Evolutionary conservation across 2,329 filamentous ascomycete genomes (phyloP).

Genomic region (Penicillium sp.): DNA sequence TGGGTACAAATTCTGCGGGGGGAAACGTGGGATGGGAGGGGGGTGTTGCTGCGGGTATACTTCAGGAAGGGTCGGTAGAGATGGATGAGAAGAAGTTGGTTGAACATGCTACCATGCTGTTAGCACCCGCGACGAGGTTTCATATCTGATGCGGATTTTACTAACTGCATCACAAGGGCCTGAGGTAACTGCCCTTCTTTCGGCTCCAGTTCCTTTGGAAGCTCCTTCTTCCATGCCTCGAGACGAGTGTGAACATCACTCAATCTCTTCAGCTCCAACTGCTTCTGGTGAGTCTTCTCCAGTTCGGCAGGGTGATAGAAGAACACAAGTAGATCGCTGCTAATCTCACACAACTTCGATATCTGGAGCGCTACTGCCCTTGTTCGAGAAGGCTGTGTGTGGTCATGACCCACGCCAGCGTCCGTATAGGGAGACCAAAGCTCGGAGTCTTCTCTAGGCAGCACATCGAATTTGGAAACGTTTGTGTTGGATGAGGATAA

Average conservation of each 20-base stretch:
- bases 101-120: conserved; percentile 77
- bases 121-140: background rate
- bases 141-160: background rate
- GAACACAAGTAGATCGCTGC: conserved; percentile 80
- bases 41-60: conserved; percentile 78
- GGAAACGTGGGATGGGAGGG: conserved; percentile 82
- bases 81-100: conserved; percentile 92
- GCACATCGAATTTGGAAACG: conserved; percentile 86
- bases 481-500: conserved; percentile 77
- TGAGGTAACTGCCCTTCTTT: conserved; percentile 87
- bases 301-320: conserved; percentile 81
- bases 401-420: conserved; percentile 69
- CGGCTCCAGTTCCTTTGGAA: conserved; percentile 85
- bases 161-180: conserved; percentile 84
- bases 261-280: conserved; percentile 85
- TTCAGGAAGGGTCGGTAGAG: conserved; percentile 94
- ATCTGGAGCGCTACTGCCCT: conserved; percentile 81
- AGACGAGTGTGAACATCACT: conserved; percentile 87
- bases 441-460: conserved; percentile 82
- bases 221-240: conserved; percentile 81
- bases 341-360: conserved; percentile 85
- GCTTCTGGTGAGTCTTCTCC: conserved; percentile 68
- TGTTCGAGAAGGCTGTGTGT: conserved; percentile 78
- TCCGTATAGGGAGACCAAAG: conserved; percentile 90
- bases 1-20: conserved; percentile 89